phyloP scores from a whole-genome alignment of 345 rosid genomes.

The Microcos paniculata region DNA sequence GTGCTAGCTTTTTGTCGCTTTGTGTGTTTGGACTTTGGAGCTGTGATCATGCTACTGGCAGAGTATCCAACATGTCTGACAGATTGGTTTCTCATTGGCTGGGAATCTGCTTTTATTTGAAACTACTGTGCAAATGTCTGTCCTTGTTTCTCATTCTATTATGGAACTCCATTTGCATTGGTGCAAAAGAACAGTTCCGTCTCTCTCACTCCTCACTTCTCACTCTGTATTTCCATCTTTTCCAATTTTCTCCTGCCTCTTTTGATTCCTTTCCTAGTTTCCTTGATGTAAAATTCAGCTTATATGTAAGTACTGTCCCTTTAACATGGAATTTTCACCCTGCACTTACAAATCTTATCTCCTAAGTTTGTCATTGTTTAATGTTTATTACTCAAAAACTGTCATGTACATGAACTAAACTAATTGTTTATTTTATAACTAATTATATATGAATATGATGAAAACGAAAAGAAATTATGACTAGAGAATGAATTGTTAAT shows the following conservation, averaged over 20 bases:
- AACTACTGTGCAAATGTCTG: neutral
- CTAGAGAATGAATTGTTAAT: no score
- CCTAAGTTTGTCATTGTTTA: no score
- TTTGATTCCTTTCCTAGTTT: neutral
- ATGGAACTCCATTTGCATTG: neutral
- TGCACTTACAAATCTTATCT: no score
- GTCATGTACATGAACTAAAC: no score
- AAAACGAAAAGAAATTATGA: no score
- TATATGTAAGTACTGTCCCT: neutral
- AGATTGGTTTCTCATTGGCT: slow-evolving; percentile 8
- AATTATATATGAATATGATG: no score
- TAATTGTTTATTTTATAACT: no score
- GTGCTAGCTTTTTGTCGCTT: slow-evolving; percentile 1
- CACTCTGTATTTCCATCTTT: neutral
- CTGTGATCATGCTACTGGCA: slow-evolving; percentile 1
- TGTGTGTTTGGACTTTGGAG: neutral
- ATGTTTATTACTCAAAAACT: no score
- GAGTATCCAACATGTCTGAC: slow-evolving; percentile 1
- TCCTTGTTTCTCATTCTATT: neutral
- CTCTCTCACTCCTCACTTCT: neutral
- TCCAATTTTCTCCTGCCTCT: neutral
- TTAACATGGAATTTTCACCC: no score
- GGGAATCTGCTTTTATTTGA: neutral
- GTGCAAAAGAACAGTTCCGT: neutral
- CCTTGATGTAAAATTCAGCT: neutral